Evolutionary conservation across 176 grass and related monocot species (phyloP), one percentile per base, ranked within the genome.

Genomic region (Carex myosuroides): DNA sequence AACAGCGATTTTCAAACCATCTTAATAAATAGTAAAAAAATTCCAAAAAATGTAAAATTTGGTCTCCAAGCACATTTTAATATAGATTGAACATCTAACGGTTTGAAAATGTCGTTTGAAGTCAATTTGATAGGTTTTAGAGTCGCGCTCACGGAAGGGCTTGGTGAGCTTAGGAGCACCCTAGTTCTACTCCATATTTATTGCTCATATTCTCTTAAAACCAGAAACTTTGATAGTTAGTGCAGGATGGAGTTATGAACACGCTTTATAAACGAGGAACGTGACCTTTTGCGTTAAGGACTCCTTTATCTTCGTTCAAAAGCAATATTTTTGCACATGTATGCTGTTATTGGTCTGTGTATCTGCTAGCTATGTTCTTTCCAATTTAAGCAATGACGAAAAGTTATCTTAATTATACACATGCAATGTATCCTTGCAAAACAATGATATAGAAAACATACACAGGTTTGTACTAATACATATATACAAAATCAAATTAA

Each of bases 291-390:
- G 42, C 12, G 44, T 74, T 74, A 26, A 73, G n/a, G n/a, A 75
- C 44, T 75, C 70, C 21, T 75, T 75, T 75, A 53, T 75, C 44
- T 75, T 44, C 21, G 21, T 78, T 78, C 73, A 32, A 57, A 55
- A 78, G 73, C 73, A 35, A 78, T 78, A 78, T 78, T 35, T 77
- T 26, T 18, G 52, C 26, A 56, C 52, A 32, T 52, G 20, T 73
- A 50, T 24, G 39, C 20, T 52, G 42, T 10, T n/a, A 72, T 77
- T 53, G 72, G 22, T 53, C 48, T 56, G 22, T 54, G 48, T 77
- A 77, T 56, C 22, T 4, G 50, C 22, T 17, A 56, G 22, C 56
- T 50, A 3, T 56, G 22, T 78, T 55, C 73, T 78, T 57, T 57
- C 5, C 46, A 55, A 77, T 77, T 76, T 56, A 30, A 77, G 22